These are phyloP conservation scores for Dactylellina haptotyla DNA, from an alignment of 2,329 filamentous ascomycete species.

Conservation along the genomic window DNA sequence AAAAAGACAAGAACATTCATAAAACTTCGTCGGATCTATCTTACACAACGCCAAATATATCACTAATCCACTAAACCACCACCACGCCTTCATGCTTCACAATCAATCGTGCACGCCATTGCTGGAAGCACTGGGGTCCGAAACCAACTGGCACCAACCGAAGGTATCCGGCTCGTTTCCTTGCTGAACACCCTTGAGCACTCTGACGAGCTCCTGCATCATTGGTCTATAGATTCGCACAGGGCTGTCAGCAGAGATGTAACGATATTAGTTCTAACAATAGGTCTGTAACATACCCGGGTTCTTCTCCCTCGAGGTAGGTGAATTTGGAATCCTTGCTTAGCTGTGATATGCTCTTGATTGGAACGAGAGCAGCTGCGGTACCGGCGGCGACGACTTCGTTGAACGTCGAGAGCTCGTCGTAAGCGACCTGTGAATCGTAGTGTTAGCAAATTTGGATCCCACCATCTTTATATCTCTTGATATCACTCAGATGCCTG, in stretches of 20 bases:
- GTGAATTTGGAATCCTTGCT: constrained; percentile 68
- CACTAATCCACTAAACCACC: constrained; percentile 8
- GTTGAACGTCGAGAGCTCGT: constrained; percentile 71
- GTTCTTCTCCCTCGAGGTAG: constrained; percentile 64
- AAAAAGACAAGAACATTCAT: background rate
- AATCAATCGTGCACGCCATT: constrained; percentile 23
- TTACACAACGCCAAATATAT: constrained; percentile 30
- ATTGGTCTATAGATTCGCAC: constrained; percentile 53
- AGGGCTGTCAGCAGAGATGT: background rate
- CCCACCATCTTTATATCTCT: too few relatives aligned
- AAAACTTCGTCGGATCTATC: constrained; percentile 31
- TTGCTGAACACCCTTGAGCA: constrained; percentile 82
- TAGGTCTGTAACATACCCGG: constrained; percentile 24
- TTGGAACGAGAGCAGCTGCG: constrained; percentile 88
- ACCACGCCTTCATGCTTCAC: background rate
- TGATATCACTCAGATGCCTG: background rate
- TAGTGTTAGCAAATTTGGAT: too few relatives aligned
- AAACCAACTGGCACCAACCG: constrained; percentile 72
- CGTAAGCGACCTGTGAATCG: constrained; percentile 65
- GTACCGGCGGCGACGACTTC: constrained; percentile 94
- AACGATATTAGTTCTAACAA: background rate
- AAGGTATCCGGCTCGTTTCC: constrained; percentile 81
- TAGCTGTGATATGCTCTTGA: constrained; percentile 84
- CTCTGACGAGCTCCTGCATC: constrained; percentile 74
- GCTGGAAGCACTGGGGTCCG: constrained; percentile 56